Base-by-base conservation (phyloP, 306 rosid species). In the Casuarina cunninghamiana region DNA sequence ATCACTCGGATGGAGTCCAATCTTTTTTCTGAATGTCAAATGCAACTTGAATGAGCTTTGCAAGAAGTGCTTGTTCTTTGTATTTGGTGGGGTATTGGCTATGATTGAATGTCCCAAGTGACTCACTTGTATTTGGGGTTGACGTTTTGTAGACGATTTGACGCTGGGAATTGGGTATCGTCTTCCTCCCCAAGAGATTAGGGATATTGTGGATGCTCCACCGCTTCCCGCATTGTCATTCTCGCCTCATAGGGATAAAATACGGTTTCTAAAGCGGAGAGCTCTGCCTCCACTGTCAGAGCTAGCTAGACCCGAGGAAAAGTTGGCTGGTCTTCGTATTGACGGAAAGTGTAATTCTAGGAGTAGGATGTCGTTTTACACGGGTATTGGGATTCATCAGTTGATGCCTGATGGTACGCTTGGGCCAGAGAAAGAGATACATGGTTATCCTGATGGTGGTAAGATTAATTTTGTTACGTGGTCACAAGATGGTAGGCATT, bases 291-390 rank as follows among this genome's bases (percentile, higher is more conserved):
- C 99, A 19, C 71, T 95, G 82, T 75, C 87, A 49, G 99, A 95
- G 50, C 84, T 95, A 5, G 97, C 99, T 10, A 90, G 84, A 65
- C 97, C 98, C 0, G 99, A 95, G 92, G 94, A 91, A 57, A 93
- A 95, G 86, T 79, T 95, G 84, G 99, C 99, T 26, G 99, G 99
- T 44, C 75, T 95, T 69, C 99, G 99, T 26, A 90, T 95, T 77
- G 99, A 95, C 82, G 96, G 93, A 75, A 84, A 83, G 44, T 90
- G 93, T 89, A 93, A 95, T 87, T 83, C 90, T 10, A 90, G 97
- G 86, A 95, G 97, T 80, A 91, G 98, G 37, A 95, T 95, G 97
- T 90, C 99, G n/a, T 95, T 93, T 82, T 95, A 95, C 82, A 93
- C 96, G 0, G 97, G 98, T 45, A 84, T 95, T 76, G 99, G 89